phyloP scores from a whole-genome alignment of 306 rosid genomes.

The Glycine soja region DNA sequence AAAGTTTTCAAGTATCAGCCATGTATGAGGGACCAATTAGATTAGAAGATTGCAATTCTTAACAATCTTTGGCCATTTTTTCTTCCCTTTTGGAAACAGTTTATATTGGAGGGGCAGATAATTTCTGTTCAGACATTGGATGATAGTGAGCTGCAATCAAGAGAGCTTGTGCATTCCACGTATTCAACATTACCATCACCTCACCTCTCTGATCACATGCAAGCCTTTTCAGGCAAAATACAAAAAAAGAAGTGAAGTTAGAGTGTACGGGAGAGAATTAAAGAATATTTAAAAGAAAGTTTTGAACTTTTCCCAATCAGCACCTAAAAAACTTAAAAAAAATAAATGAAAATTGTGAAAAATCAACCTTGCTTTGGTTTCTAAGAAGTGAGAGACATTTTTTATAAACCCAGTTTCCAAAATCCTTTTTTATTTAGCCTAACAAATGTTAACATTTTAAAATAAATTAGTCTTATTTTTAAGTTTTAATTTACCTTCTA shows the following conservation, averaged over 20 bases:
- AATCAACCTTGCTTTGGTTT: neutral
- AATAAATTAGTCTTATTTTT: no score
- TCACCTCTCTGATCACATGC: neutral
- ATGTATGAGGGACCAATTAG: slow-evolving; percentile 40
- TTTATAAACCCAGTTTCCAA: no score
- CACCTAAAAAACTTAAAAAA: neutral
- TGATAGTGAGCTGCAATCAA: neutral
- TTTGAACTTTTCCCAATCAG: neutral
- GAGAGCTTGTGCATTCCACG: neutral
- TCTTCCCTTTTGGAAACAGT: slow-evolving; percentile 36
- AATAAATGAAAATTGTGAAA: neutral
- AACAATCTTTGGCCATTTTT: slow-evolving; percentile 13
- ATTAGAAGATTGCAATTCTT: slow-evolving; percentile 39
- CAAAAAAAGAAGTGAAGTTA: neutral
- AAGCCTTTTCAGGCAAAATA: neutral
- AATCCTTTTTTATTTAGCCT: no score
- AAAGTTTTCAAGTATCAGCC: slow-evolving; percentile 9
- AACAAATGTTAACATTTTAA: no score
- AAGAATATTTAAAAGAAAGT: neutral
- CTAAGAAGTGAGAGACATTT: no score
- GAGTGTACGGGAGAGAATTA: neutral
- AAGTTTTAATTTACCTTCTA: no score
- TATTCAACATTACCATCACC: slow-evolving; percentile 2
- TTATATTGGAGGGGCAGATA: slow-evolving; percentile 8
- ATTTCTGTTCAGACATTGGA: neutral